Percentiles rank a stretch among this genome's conserved stretches.
Conservation (phyloP, 495 filamentous ascomycete species). For the Aspergillus heteromorphus region DNA sequence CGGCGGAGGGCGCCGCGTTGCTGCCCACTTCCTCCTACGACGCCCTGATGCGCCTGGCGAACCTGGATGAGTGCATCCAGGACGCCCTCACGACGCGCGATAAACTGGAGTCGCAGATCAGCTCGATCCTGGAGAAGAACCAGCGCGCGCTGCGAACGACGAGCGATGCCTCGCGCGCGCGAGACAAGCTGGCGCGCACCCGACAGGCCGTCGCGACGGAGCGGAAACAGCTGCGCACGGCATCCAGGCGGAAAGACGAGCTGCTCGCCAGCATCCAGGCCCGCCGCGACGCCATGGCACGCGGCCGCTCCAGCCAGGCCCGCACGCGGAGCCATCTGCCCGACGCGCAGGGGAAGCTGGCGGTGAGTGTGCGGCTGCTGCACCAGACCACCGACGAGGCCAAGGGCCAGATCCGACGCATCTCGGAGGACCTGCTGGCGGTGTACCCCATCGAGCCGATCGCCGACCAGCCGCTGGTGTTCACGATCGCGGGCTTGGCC, state of each 20-base stretch:
- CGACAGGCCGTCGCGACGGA: slow-evolving; percentile 57
- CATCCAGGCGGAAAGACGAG: slow-evolving; percentile 54
- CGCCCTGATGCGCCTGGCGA: slow-evolving; percentile 80
- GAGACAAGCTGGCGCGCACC: slow-evolving; percentile 57
- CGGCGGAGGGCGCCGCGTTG: slow-evolving; percentile 21
- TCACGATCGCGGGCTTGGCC: slow-evolving; percentile 67
- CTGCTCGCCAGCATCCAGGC: slow-evolving; percentile 60
- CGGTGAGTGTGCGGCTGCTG: slow-evolving; percentile 47
- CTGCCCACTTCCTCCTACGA: slow-evolving; percentile 79
- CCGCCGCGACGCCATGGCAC: slow-evolving; percentile 59
- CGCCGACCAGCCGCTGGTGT: slow-evolving; percentile 57
- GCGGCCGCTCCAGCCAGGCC: slow-evolving; percentile 54
- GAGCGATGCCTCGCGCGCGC: slow-evolving; percentile 54
- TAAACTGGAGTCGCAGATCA: slow-evolving; percentile 71
- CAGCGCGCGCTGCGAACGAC: slow-evolving; percentile 33
- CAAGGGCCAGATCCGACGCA: slow-evolving; percentile 75
- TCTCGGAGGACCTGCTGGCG: slow-evolving; percentile 71
- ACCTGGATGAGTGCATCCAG: slow-evolving; percentile 86
- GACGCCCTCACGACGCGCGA: slow-evolving; percentile 79
- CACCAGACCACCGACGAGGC: slow-evolving; percentile 55
- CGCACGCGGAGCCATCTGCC: slow-evolving; percentile 40
- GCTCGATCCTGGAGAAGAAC: slow-evolving; percentile 57
- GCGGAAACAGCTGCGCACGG: slow-evolving; percentile 56
- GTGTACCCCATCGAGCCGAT: slow-evolving; percentile 78
- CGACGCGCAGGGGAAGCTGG: slow-evolving; percentile 56